Percentiles rank a stretch among this genome's conserved stretches.
These are phyloP conservation scores for Maudiozyma saulgeensis DNA, from an alignment of 805 yeast species.

Conservation along the genomic window DNA sequence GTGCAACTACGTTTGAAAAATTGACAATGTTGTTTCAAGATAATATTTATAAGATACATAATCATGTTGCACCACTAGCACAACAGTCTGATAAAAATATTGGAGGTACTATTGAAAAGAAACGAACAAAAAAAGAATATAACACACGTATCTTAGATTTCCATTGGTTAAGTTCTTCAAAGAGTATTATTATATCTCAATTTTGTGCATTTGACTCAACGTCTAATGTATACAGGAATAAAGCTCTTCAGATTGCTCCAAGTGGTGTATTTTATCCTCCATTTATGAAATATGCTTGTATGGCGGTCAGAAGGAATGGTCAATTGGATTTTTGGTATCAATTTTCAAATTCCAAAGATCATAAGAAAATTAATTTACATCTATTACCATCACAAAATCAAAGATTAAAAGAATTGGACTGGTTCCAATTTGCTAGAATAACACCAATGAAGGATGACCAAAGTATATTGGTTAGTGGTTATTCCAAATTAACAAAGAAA, in stretches of 20 bases:
- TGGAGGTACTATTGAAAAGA: constrained; percentile 27
- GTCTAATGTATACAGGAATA: constrained; percentile 21
- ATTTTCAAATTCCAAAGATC: constrained; percentile 31
- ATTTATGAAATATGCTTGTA: constrained; percentile 30
- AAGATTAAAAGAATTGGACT: constrained; percentile 22
- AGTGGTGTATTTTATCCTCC: constrained; percentile 30
- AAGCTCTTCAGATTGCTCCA: constrained; percentile 28
- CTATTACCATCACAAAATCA: constrained; percentile 16
- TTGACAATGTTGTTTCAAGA: constrained; percentile 33
- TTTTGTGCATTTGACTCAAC: constrained; percentile 25
- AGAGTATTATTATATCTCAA: constrained; percentile 25
- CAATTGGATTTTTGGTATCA: constrained; percentile 32
- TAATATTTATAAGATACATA: constrained; percentile 26
- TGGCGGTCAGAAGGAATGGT: constrained; percentile 28
- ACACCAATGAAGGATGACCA: constrained; percentile 28
- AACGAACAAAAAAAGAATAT: constrained; percentile 30
- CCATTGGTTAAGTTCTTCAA: constrained; percentile 35
- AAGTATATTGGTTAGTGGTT: constrained; percentile 22
- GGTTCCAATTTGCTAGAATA: constrained; percentile 26
- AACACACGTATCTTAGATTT: constrained; percentile 33
- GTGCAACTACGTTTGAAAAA: constrained; percentile 26
- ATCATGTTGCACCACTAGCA: constrained; percentile 20
- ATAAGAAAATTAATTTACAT: constrained; percentile 27
- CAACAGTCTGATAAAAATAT: constrained; percentile 26
- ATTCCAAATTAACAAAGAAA: constrained; percentile 18